phyloP scores from a whole-genome alignment of 2,329 filamentous ascomycete species.

The Claviceps maximensis region DNA sequence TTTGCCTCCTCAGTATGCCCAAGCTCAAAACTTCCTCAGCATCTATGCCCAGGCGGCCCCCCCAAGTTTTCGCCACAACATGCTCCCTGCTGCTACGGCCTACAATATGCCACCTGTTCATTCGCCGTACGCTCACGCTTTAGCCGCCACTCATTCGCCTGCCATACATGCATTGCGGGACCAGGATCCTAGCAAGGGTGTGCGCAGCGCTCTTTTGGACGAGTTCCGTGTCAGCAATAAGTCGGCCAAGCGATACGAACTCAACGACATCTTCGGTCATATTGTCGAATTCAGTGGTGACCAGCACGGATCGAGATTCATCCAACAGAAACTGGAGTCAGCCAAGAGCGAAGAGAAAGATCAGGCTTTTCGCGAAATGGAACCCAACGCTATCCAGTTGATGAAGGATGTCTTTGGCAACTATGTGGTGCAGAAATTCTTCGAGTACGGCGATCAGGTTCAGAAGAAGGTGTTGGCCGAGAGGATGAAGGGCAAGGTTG shows the following conservation, averaged over 20 bases:
- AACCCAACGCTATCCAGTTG: slow-evolving; percentile 69
- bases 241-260: slow-evolving; percentile 59
- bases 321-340: slow-evolving; percentile 80
- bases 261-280: slow-evolving; percentile 79
- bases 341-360: slow-evolving; percentile 96
- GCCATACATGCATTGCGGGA: slow-evolving; percentile 32
- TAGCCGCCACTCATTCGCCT: slow-evolving; percentile 14
- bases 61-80: slow-evolving; percentile 19
- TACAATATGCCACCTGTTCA: slow-evolving; percentile 21
- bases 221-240: slow-evolving; percentile 69
- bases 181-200: slow-evolving; percentile 43
- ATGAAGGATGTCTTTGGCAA: slow-evolving; percentile 98
- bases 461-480: slow-evolving; percentile 82
- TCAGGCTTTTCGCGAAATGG: slow-evolving; percentile 75
- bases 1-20: slow-evolving; percentile 22
- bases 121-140: slow-evolving; percentile 18
- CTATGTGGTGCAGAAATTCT: slow-evolving; percentile 96
- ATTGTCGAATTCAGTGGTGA: slow-evolving; percentile 93
- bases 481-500: slow-evolving; percentile 77
- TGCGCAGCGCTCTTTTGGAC: slow-evolving; percentile 61
- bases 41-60: slow-evolving; percentile 1
- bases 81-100: slow-evolving; percentile 20
- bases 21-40: slow-evolving; percentile 15
- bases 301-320: slow-evolving; percentile 89
- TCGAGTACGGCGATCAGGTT: slow-evolving; percentile 85